Base-by-base conservation (phyloP, 495 filamentous ascomycete genomes). In the Amphirosellinia nigrospora region DNA sequence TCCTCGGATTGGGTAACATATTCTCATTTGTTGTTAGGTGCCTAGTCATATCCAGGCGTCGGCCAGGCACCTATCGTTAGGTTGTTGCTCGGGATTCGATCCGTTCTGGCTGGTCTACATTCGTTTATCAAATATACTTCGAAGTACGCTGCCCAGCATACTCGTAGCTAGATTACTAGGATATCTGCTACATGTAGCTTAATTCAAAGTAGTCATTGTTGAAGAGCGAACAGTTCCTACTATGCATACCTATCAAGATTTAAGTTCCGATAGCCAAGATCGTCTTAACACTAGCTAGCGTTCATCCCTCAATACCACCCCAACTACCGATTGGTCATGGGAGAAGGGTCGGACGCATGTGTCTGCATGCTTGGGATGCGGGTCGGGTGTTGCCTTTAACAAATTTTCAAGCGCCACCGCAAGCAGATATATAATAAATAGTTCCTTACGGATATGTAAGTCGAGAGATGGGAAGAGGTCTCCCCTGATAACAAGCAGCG, bases 251-350 rank as follows among this genome's bases (percentile, higher is more conserved):
- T 26, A 52, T 4, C 21, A 28, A 53, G 21, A 53, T 26, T 53
- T 30, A 53, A 53, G 50, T 15, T 53, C 50, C 26, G 50, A 30
- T 30, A 53, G 50, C 26, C 26, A 53, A 53, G 50, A 53, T 53
- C 36, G 8, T 21, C 34, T 30, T 13, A 8, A 39, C 41, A n/a
- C n/a, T n/a, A n/a, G 1, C n/a, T 61, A 61, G 66, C 67, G 56
- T 59, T 61, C 73, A 62, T 67, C 67, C 63, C 50, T 26, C 52
- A 36, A 72, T 66, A n/a, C 21, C 58, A 61, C 58, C 36, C 41
- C 58, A 41, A 61, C 36, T 61, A 41, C 58, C 58, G 58, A 61
- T 61, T 61, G 58, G 58, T 36, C 36, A 61, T 61, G 36, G 36
- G 9, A 36, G 7, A 36, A 58, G 2, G 32, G 8, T 4, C 53